A percentile compares a stretch with the other conserved stretches of the same genome.
Conservation (phyloP, 805 yeast genomes). For the Teunomyces kruisii region DNA sequence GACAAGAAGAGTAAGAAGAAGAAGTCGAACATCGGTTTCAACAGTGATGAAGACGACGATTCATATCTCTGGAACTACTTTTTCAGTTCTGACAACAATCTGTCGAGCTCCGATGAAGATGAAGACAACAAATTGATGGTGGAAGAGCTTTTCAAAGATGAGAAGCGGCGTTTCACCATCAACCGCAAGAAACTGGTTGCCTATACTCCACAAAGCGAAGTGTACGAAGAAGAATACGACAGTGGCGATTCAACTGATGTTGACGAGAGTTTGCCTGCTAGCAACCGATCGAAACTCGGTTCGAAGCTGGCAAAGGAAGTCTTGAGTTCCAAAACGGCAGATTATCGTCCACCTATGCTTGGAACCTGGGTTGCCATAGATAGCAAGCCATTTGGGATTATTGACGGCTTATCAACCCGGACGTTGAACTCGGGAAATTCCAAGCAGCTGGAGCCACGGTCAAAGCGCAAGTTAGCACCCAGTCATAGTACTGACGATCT, state of each 20-base stretch:
- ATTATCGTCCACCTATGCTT: conserved; percentile 85
- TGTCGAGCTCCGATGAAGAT: conserved; percentile 24
- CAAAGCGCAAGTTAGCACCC: conserved; percentile 7
- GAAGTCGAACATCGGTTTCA: conserved; percentile 21
- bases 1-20: conserved; percentile 11
- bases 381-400: conserved; percentile 85
- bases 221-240: conserved; percentile 37
- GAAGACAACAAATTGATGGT: conserved; percentile 20
- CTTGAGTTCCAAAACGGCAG: conserved; percentile 80
- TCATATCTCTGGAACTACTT: conserved; percentile 75
- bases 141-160: conserved; percentile 24
- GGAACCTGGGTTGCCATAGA: conserved; percentile 88
- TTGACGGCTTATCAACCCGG: conserved; percentile 90
- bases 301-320: conserved; percentile 90
- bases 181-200: conserved; percentile 3
- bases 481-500: conserved; percentile 27
- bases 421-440: conserved; percentile 47
- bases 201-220: conserved; percentile 1
- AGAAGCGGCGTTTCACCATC: background rate
- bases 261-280: conserved; percentile 69
- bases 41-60: conserved; percentile 58
- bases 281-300: conserved; percentile 52
- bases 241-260: conserved; percentile 95
- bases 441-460: conserved; percentile 16
- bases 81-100: conserved; percentile 46